Evolutionary conservation across 2,329 filamentous ascomycete genomes (phyloP).

Genomic region (Aureobasidium sp.): DNA sequence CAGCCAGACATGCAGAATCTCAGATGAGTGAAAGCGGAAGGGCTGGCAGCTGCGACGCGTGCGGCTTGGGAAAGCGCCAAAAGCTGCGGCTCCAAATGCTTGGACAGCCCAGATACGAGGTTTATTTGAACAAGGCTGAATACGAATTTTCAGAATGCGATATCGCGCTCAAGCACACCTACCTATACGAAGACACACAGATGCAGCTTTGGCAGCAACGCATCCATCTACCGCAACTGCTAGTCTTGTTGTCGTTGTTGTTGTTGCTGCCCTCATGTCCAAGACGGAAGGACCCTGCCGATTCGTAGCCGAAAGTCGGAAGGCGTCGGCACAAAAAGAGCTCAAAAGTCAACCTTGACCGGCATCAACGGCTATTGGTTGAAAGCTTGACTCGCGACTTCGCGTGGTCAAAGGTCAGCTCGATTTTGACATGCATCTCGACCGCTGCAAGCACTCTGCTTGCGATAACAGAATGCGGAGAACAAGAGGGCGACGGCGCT

Average conservation of each 20-base stretch:
- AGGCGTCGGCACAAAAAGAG: not conserved
- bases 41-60: not conserved
- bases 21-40: not conserved
- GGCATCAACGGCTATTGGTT: not conserved
- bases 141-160: not conserved
- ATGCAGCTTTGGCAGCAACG: not conserved
- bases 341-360: not conserved
- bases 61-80: not conserved
- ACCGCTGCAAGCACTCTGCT: too few species aligned
- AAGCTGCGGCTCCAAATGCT: slow-evolving; percentile 1
- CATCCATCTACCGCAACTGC: not conserved
- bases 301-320: slow-evolving; percentile 8
- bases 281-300: slow-evolving; percentile 3
- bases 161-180: too few species aligned
- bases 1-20: not conserved
- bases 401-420: not conserved
- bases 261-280: not conserved
- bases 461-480: not conserved
- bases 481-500: not conserved
- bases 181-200: not conserved
- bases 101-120: not conserved
- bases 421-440: not conserved
- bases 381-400: not conserved
- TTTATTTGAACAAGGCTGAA: not conserved
- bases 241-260: not conserved